Evolutionary conservation across 83 land plant species (phyloP).

Genomic region (Picea mariana): DNA sequence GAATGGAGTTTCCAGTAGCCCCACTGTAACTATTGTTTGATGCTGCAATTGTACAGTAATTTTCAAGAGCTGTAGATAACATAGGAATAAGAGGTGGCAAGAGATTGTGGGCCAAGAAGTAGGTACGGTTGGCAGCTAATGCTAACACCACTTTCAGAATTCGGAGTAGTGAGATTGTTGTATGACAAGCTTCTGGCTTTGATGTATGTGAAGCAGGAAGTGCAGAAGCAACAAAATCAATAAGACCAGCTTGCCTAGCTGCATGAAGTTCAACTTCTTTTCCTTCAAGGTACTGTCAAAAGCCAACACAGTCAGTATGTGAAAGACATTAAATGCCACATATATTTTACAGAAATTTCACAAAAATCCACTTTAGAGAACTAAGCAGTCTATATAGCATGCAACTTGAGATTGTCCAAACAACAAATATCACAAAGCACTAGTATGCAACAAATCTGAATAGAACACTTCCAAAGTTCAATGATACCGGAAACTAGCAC

Average conservation of each 20-base stretch:
- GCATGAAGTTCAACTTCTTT: conserved; percentile 86
- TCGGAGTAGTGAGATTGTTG: conserved; percentile 66
- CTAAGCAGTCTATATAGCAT: no score
- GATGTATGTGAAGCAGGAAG: conserved; percentile 91
- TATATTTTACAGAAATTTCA: no score
- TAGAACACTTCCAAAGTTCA: no score
- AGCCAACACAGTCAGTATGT: conserved; percentile 13
- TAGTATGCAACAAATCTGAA: no score
- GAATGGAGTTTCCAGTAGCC: conserved; percentile 7
- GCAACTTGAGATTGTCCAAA: no score
- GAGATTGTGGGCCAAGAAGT: conserved; percentile 85
- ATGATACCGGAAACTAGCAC: no score
- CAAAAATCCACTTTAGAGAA: no score
- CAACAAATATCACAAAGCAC: no score
- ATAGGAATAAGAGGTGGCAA: conserved; percentile 89
- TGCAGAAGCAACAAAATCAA: conserved; percentile 93
- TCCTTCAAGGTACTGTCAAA: conserved; percentile 76
- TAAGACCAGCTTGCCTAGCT: conserved; percentile 85
- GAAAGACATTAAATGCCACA: no score
- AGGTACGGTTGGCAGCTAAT: conserved; percentile 70
- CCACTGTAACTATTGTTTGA: conserved; percentile 40
- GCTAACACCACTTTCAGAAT: conserved; percentile 64
- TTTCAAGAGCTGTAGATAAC: conserved; percentile 86
- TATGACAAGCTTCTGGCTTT: conserved; percentile 86
- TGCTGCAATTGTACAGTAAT: conserved; percentile 79